Conservation (phyloP, 352 stramenopile genomes). For the Pythium rhizo-oryzae region DNA sequence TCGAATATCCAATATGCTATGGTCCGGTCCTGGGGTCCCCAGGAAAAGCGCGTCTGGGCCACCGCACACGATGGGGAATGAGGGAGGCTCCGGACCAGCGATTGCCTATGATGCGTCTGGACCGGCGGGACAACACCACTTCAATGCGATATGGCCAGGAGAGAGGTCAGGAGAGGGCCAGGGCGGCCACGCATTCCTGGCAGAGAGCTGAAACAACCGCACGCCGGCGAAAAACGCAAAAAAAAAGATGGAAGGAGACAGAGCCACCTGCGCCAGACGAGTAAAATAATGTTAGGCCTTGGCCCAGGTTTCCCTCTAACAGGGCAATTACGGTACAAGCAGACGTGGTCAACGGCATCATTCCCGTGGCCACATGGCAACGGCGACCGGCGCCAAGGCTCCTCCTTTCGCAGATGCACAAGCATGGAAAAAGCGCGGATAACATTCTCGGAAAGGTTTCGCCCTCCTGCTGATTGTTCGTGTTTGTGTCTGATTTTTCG, state of each 20-base stretch:
- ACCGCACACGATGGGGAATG: slow-evolving; percentile 17
- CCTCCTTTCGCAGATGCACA: slow-evolving; percentile 16
- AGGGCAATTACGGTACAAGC: background rate
- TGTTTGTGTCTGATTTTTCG: slow-evolving; percentile 29
- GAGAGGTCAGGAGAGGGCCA: slow-evolving; percentile 9
- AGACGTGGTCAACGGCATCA: slow-evolving; percentile 7
- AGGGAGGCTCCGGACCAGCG: background rate
- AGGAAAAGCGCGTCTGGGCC: background rate
- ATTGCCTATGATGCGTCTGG: background rate
- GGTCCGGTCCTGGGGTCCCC: background rate
- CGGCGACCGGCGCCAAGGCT: background rate
- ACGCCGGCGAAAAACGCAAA: background rate
- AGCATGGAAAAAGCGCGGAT: slow-evolving; percentile 19
- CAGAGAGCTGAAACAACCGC: slow-evolving; percentile 7
- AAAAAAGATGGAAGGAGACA: slow-evolving; percentile 17
- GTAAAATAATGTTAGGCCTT: background rate
- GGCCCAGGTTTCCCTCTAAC: background rate
- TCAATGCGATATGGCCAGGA: slow-evolving; percentile 21
- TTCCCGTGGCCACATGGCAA: background rate
- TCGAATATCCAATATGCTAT: background rate
- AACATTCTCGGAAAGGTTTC: slow-evolving; percentile 29
- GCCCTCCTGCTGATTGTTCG: background rate
- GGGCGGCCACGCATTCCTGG: background rate
- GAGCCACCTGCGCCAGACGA: background rate
- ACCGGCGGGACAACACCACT: background rate